phyloP scores from a whole-genome alignment of 2,329 filamentous ascomycete genomes.

The Stenocarpella maydis region DNA sequence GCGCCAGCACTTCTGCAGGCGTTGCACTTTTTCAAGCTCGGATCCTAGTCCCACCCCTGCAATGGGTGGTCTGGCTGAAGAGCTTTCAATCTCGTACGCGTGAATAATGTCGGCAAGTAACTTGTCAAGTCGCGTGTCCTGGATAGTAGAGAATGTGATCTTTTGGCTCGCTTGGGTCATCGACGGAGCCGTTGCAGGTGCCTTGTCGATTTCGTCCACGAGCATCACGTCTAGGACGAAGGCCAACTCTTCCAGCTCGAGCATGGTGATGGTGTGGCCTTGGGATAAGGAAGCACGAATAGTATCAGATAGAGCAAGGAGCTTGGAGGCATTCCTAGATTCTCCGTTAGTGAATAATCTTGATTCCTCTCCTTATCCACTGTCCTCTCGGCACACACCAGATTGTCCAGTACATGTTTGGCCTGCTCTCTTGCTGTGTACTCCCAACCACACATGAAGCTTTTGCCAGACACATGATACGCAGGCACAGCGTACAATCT shows the following conservation, averaged over 20 bases:
- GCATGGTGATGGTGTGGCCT: background rate
- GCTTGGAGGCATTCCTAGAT: conserved; percentile 28
- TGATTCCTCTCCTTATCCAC: background rate
- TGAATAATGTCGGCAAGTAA: conserved; percentile 32
- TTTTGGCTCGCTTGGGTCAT: background rate
- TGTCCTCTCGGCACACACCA: background rate
- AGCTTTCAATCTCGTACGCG: conserved; percentile 6
- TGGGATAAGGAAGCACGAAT: conserved; percentile 24
- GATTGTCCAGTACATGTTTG: background rate
- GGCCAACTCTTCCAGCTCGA: conserved; percentile 27
- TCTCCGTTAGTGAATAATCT: background rate
- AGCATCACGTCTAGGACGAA: conserved; percentile 33
- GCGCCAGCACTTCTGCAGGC: conserved; percentile 28
- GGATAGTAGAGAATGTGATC: conserved; percentile 25
- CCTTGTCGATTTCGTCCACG: conserved; percentile 24
- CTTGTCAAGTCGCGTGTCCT: conserved; percentile 32
- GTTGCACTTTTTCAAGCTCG: conserved; percentile 19
- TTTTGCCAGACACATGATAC: too few species aligned
- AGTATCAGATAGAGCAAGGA: conserved; percentile 30
- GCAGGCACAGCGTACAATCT: background rate
- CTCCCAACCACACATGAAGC: background rate
- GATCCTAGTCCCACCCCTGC: background rate
- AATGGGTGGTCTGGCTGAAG: too few species aligned
- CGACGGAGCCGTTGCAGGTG: background rate
- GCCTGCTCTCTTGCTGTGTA: background rate